phyloP scores from a whole-genome alignment of 768 basidiomycete species.

The Leccinum subgranulosum region DNA sequence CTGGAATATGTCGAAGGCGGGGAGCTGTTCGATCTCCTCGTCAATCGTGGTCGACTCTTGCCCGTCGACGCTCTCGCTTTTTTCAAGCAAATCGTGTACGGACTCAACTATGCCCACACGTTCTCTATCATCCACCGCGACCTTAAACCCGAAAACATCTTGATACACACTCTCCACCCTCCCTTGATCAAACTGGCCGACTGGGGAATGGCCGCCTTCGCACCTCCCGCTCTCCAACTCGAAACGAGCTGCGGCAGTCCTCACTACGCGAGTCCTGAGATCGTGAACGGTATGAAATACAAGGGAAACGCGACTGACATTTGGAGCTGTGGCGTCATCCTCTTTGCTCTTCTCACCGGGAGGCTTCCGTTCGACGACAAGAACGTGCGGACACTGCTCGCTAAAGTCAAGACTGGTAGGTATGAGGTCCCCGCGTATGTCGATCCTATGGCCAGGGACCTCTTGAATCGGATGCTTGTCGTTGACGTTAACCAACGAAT shows the following conservation, averaged over 20 bases:
- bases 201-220: constrained; percentile 98
- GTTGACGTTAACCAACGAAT: constrained; percentile 81
- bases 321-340: constrained; percentile 95
- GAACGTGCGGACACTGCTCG: constrained; percentile 69
- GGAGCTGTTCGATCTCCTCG: constrained; percentile 94
- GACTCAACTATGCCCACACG: constrained; percentile 93
- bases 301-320: constrained; percentile 89
- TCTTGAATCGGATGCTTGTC: constrained; percentile 83
- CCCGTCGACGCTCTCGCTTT: constrained; percentile 82
- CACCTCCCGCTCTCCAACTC: constrained; percentile 77
- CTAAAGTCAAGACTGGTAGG: constrained; percentile 83
- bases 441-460: constrained; percentile 79
- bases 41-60: constrained; percentile 79
- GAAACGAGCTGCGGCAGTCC: constrained; percentile 97
- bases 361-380: constrained; percentile 93
- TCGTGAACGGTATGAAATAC: constrained; percentile 88
- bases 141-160: constrained; percentile 95
- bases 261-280: constrained; percentile 96
- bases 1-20: constrained; percentile 96
- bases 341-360: constrained; percentile 87
- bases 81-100: constrained; percentile 95
- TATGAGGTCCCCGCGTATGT: constrained; percentile 82
- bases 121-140: constrained; percentile 98
- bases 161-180: constrained; percentile 79
- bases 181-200: constrained; percentile 94